phyloP scores from a whole-genome alignment of 1,284 basidiomycete species.

The Vanrija sp. region DNA sequence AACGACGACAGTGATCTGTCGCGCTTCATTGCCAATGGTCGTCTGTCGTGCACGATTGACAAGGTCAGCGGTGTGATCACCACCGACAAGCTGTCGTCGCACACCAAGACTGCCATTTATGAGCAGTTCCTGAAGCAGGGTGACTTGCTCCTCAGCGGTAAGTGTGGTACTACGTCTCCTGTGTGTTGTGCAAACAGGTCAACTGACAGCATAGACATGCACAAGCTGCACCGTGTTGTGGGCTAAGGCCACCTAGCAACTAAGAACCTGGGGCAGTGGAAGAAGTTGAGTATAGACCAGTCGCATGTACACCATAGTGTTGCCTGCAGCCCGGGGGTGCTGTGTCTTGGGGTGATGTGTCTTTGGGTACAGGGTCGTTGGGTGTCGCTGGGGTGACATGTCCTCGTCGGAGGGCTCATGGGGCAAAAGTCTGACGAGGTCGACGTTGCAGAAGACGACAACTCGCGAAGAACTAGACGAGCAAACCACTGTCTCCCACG shows the following conservation, averaged over 20 bases:
- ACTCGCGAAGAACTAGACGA: no score
- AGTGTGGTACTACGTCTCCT: conserved; percentile 13
- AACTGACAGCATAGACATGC: conserved; percentile 38
- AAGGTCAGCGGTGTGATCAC: conserved; percentile 90
- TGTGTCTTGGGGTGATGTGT: no score
- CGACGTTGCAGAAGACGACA: no score
- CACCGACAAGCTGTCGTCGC: conserved; percentile 77
- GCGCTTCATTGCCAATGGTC: conserved; percentile 85
- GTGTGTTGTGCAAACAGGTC: not conserved
- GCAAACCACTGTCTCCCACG: no score
- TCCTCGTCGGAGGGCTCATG: no score
- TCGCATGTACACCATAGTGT: no score
- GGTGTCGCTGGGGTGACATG: no score
- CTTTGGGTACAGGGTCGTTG: no score
- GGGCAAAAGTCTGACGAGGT: no score
- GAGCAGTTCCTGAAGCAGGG: conserved; percentile 84
- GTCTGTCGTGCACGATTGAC: conserved; percentile 88
- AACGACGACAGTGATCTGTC: conserved; percentile 68
- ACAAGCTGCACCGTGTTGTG: conserved; percentile 48
- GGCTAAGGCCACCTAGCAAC: conserved; percentile 22
- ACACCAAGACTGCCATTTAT: conserved; percentile 80
- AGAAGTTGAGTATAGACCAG: not conserved
- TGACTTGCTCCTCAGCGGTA: conserved; percentile 73
- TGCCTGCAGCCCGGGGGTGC: no score
- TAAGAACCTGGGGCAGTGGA: not conserved